Conservation (phyloP, 1,284 basidiomycete genomes). For the Malassezia vespertilionis region DNA sequence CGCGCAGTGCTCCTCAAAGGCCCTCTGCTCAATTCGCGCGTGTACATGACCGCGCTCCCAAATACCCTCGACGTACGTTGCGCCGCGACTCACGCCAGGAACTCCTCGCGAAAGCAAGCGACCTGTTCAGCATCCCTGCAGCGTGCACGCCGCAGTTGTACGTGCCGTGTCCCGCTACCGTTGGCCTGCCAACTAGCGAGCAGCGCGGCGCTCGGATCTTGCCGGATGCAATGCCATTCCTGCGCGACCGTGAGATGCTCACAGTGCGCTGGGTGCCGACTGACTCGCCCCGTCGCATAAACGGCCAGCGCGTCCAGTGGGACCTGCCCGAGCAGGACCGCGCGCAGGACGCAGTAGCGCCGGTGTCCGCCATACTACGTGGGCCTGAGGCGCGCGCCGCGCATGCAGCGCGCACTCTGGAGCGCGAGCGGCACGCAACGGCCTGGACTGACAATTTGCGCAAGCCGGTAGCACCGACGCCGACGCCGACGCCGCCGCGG, state of each 20-base stretch:
- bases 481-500: too few relatives aligned
- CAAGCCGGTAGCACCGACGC: too few relatives aligned
- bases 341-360: neutral
- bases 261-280: conserved; percentile 37
- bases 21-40: conserved; percentile 33
- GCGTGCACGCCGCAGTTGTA: conserved; percentile 34
- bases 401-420: conserved; percentile 13
- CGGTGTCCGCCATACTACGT: neutral
- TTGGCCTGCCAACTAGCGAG: conserved; percentile 26
- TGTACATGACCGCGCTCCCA: conserved; percentile 35
- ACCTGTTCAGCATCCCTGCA: conserved; percentile 34
- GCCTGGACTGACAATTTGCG: neutral
- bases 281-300: conserved; percentile 19
- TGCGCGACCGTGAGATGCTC: conserved; percentile 38
- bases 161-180: conserved; percentile 15
- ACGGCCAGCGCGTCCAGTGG: conserved; percentile 29
- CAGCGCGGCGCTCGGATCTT: conserved; percentile 29
- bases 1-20: conserved; percentile 38
- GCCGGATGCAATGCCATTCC: conserved; percentile 34
- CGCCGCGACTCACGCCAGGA: conserved; percentile 6
- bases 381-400: conserved; percentile 12
- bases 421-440: conserved; percentile 12
- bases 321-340: conserved; percentile 7
- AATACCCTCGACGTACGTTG: conserved; percentile 22
- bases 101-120: conserved; percentile 30